phyloP scores from a whole-genome alignment of 202 grass and related monocot species.

The Panicum virgatum region DNA sequence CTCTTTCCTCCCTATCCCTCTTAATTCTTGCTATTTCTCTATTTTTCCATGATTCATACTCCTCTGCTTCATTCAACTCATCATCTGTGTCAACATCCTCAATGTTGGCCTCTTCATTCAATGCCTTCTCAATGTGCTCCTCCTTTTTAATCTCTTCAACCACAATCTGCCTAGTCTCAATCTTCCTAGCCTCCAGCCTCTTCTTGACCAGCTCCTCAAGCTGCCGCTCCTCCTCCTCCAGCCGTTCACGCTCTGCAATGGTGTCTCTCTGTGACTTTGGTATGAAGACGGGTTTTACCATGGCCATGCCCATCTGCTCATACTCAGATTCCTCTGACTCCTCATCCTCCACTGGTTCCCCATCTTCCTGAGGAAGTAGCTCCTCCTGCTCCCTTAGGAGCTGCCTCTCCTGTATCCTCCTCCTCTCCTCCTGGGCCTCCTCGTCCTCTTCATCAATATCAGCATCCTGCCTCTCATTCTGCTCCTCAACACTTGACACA shows the following conservation, averaged over 20 bases:
- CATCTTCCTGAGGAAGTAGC: constrained; percentile 69
- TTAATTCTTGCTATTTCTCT: constrained; percentile 95
- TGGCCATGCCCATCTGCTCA: constrained; percentile 72
- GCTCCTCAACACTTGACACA: constrained; percentile 66
- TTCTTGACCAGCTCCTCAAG: constrained; percentile 86
- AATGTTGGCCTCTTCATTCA: constrained; percentile 63
- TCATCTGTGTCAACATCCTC: constrained; percentile 85
- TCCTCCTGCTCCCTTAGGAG: constrained; percentile 61
- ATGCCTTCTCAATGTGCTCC: constrained; percentile 72
- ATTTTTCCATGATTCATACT: constrained; percentile 89
- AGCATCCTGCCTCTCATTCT: constrained; percentile 55
- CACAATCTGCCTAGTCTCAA: constrained; percentile 73
- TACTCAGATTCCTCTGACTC: constrained; percentile 71
- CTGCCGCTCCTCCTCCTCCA: constrained; percentile 76
- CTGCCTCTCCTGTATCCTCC: constrained; percentile 65
- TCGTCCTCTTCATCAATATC: constrained; percentile 84
- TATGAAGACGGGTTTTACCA: constrained; percentile 94
- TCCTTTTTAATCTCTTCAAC: constrained; percentile 91
- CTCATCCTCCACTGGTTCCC: constrained; percentile 52
- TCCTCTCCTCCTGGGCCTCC: constrained; percentile 75
- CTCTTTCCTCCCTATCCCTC: constrained; percentile 74
- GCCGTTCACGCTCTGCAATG: constrained; percentile 78
- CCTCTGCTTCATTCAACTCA: constrained; percentile 73
- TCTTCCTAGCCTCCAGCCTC: constrained; percentile 73
- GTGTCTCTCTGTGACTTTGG: constrained; percentile 88